These are phyloP conservation scores for Elaeis guineensis DNA, from an alignment of 176 grass and related monocot genomes.

Conservation along the genomic window DNA sequence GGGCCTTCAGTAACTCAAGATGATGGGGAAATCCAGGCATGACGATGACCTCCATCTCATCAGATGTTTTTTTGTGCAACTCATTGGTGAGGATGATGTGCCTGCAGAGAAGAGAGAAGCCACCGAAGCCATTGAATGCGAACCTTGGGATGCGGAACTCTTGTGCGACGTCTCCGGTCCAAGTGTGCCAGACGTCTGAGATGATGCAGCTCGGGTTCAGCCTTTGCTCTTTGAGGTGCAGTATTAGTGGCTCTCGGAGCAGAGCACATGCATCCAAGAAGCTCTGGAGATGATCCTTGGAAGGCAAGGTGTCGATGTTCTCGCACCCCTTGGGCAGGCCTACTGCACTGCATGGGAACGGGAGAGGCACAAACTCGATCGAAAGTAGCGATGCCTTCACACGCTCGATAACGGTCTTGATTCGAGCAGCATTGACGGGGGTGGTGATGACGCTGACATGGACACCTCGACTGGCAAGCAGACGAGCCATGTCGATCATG, in stretches of 20 bases:
- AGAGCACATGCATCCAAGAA: constrained; percentile 14
- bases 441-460: constrained; percentile 30
- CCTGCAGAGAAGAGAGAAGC: constrained; percentile 21
- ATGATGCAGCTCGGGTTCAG: constrained; percentile 21
- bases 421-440: constrained; percentile 28
- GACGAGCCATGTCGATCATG: constrained; percentile 29
- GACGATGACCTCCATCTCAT: constrained; percentile 15
- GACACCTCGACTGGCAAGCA: constrained; percentile 13
- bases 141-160: constrained; percentile 27
- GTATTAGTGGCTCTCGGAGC: constrained; percentile 17
- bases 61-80: constrained; percentile 3
- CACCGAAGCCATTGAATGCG: constrained; percentile 7
- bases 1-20: constrained; percentile 10
- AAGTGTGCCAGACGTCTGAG: constrained; percentile 14
- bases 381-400: constrained; percentile 1
- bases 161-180: constrained; percentile 18
- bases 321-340: constrained; percentile 23
- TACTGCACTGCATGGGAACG: constrained; percentile 8
- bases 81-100: background rate
- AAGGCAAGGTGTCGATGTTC: constrained; percentile 18
- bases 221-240: constrained; percentile 11
- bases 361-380: constrained; percentile 14
- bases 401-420: constrained; percentile 19
- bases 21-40: constrained; percentile 26
- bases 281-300: background rate